Evolutionary conservation across 345 rosid species (phyloP).

Genomic region (Salix udensis): DNA sequence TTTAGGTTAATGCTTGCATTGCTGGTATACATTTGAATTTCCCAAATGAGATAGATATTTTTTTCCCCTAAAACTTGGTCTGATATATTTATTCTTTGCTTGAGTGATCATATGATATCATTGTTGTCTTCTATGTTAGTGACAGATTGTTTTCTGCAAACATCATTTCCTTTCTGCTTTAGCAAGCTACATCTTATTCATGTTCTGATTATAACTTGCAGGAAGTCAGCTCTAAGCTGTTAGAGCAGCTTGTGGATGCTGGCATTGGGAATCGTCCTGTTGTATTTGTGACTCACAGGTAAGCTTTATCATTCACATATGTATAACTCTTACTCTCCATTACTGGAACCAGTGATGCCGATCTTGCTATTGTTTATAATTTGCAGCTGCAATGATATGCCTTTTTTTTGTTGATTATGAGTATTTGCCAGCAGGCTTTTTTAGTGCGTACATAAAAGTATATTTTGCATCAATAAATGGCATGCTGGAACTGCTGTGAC

Average conservation of each 20-base stretch:
- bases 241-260: constrained; percentile 76
- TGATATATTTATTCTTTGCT: not conserved
- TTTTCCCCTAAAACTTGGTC: not conserved
- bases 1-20: not conserved
- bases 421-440: not conserved
- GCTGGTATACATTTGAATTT: not conserved
- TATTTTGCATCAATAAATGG: not conserved
- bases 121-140: not conserved
- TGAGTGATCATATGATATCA: not conserved
- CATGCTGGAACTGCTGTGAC: not conserved
- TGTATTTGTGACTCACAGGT: constrained; percentile 99
- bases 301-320: not conserved
- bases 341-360: not conserved
- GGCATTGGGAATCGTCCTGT: constrained; percentile 95
- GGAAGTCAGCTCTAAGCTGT: constrained; percentile 87
- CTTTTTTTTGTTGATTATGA: not conserved
- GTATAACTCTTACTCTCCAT: not conserved
- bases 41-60: not conserved
- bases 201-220: constrained; percentile 29
- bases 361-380: not conserved
- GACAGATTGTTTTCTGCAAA: not conserved
- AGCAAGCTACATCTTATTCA: not conserved
- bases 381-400: not conserved
- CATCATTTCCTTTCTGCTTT: not conserved
- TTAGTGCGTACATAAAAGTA: not conserved